phyloP scores from a whole-genome alignment of 306 rosid genomes.

The Sesbania bispinosa region DNA sequence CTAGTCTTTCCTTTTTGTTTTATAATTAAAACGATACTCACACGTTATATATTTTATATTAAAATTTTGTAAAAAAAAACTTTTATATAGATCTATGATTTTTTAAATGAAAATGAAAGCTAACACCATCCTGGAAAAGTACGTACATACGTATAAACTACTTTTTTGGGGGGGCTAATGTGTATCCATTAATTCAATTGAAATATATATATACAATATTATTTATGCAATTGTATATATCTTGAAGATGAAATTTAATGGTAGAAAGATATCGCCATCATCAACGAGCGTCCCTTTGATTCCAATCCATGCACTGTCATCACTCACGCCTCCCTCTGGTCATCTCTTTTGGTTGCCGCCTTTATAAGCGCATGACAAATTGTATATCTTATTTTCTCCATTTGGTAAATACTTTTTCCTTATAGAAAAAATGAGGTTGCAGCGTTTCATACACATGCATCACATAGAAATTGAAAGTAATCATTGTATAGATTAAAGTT shows the following conservation, averaged over 20 bases:
- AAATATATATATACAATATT: too few species aligned
- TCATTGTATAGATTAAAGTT: not conserved
- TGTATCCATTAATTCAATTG: too few species aligned
- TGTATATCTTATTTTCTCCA: slow-evolving; percentile 31
- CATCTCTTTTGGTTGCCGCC: slow-evolving; percentile 28
- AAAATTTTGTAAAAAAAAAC: not conserved
- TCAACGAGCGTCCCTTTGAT: slow-evolving; percentile 41
- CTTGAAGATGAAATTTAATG: slow-evolving; percentile 47
- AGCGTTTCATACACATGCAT: slow-evolving; percentile 21
- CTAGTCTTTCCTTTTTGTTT: slow-evolving; percentile 8
- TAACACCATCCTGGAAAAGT: too few species aligned
- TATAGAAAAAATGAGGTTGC: slow-evolving; percentile 22
- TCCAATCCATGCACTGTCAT: slow-evolving; percentile 67
- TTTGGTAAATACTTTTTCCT: slow-evolving; percentile 34
- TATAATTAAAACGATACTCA: not conserved
- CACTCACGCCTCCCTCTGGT: slow-evolving; percentile 50
- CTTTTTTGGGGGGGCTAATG: too few species aligned
- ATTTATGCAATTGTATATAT: not conserved
- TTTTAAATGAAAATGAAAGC: too few species aligned
- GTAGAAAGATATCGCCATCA: slow-evolving; percentile 65
- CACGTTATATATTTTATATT: not conserved
- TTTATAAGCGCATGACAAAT: slow-evolving; percentile 36
- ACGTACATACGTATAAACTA: too few species aligned
- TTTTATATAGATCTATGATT: too few species aligned
- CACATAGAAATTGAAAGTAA: slow-evolving; percentile 11